Base-by-base conservation (phyloP, 2,329 filamentous ascomycete species). In the Grosmannia serpens region DNA sequence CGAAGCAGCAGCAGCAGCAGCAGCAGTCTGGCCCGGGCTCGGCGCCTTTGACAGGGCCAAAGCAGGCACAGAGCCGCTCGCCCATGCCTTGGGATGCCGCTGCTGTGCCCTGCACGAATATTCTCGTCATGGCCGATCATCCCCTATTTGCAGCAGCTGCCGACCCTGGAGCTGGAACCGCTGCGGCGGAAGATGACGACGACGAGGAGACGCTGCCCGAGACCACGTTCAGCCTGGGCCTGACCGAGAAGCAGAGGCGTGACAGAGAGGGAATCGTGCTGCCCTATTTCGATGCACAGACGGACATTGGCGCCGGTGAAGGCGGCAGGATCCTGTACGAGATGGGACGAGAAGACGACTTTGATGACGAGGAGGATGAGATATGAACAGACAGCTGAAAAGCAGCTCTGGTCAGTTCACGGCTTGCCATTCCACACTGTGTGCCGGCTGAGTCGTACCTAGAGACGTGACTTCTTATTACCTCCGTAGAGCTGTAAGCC, bases 231-330 rank as follows among this genome's bases (percentile, higher is more conserved):
- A 87, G 88, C 63, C 73, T 99, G 4, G 86, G 87, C 0, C 74
- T 99, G 60, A 97, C 92, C 22, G 92, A 96, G 60, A 91, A 94
- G 75, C 94, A 99, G 74, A 82, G 88, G 65, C 79, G 80, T 63
- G 92, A 95, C 55, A 77, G 94, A 29, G 92, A 96, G 66, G 89
- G 88, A 0, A 89, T 99, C 10, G 88, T 97, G 47, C 70, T 97
- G 70, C 94, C 94, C 20, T 97, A 99, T 70, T 96, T 95, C 72
- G 94, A 99, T 75, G 94, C 94, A 27, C 94, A 99, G 78, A 89
- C 84, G 57, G 87, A 86, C 53, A 80, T 84, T 56, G 86, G 85
- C 1, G 80, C 83, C 0, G 91, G 91, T 0, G 90, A 95, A 66
- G 92, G 94, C 5, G 94, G 94, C 0, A 81, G 92, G 61, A 99